phyloP scores from a whole-genome alignment of 495 filamentous ascomycete species.

The Pyrenula aspistea region DNA sequence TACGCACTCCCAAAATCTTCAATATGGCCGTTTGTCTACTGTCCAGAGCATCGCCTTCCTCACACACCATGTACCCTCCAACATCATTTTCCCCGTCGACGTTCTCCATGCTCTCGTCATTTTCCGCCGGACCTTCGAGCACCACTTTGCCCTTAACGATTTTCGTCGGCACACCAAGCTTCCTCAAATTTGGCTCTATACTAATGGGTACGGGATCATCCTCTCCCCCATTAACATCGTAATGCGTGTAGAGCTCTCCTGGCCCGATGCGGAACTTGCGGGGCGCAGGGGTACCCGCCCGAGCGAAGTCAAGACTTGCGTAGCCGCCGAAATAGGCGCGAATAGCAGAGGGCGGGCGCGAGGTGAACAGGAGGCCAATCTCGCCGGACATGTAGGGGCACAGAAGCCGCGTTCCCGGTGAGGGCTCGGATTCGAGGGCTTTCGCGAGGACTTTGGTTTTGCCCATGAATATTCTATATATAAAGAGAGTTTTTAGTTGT shows the following conservation, averaged over 20 bases:
- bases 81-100: conserved; percentile 5
- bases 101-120: conserved; percentile 47
- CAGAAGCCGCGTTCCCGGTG: conserved; percentile 58
- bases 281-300: conserved; percentile 66
- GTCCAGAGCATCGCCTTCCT: conserved; percentile 70
- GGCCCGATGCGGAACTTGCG: conserved; percentile 66
- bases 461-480: conserved; percentile 77
- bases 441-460: conserved; percentile 98
- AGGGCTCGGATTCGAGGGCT: conserved; percentile 74
- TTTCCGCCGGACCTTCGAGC: conserved; percentile 56
- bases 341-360: conserved; percentile 51
- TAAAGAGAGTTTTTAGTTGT: neutral
- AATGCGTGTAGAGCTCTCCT: conserved; percentile 63
- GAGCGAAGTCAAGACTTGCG: conserved; percentile 68
- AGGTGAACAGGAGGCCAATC: conserved; percentile 85
- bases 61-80: conserved; percentile 58
- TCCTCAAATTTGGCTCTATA: conserved; percentile 75
- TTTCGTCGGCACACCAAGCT: conserved; percentile 76
- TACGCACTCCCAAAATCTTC: conserved; percentile 84
- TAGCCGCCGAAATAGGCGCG: conserved; percentile 55
- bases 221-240: conserved; percentile 66
- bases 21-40: conserved; percentile 81
- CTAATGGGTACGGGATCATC: conserved; percentile 81
- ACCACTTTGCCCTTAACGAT: conserved; percentile 80
- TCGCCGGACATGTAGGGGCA: conserved; percentile 61